Evolutionary conservation across 2,329 filamentous ascomycete genomes (phyloP), one percentile per base, ranked within the genome.

Genomic region (Stemphylium vesicarium): DNA sequence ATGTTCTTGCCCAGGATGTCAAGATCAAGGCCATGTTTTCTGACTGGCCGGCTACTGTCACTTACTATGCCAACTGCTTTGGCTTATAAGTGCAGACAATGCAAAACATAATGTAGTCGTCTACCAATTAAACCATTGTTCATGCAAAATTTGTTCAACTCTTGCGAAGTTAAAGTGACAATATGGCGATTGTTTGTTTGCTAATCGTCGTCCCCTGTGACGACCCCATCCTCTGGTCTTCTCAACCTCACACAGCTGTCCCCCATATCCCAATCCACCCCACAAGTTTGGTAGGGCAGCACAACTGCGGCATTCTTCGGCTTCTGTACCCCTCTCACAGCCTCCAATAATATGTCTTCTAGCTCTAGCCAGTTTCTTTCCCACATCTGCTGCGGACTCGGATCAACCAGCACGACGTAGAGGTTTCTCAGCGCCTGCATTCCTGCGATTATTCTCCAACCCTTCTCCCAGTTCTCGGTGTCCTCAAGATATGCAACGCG

Each of bases 41-140:
- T 4, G 88, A 91, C 70, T 91, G 88, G 88, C 83, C 84, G 13
- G 84, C 85, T 10, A 88, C 87, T 0, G 82, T 85, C 7, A 88
- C 86, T 0, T 90, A 88, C 62, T 91, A 89, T 73, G 88, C 87
- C 60, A 91, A 89, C 65, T 91, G 88, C 75, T 85, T 90, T 60
- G 82, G 77, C 1, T 56, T 78, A 45, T 70, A 68, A 8, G 18
- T 15, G 7, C 13, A 47, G 22, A 13, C 39, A 33, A 32, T 45
- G 45, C 43, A 33, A 36, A 7, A 16, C 32, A 35, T 22, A 18
- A 52, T 39, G 18, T 22, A 15, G 40, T 33, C n/a, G n/a, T n/a
- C n/a, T n/a, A n/a, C n/a, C n/a, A n/a, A n/a, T n/a, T n/a, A n/a
- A n/a, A n/a, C n/a, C n/a, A n/a, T n/a, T n/a, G n/a, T n/a, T n/a